Conservation (phyloP, 805 yeast species). For the Barnettozyma botsteinii region DNA sequence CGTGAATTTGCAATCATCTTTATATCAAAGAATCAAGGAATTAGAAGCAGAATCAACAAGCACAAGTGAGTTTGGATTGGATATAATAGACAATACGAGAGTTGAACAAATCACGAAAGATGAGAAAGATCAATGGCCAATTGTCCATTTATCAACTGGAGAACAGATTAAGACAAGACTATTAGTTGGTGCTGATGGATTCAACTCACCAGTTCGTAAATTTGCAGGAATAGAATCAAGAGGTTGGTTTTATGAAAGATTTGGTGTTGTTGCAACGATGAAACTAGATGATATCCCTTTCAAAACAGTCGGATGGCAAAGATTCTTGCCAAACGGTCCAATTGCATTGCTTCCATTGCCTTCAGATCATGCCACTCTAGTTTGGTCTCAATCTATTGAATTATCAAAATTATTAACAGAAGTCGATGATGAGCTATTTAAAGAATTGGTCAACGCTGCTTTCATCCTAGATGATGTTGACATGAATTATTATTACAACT, state of each 20-base stretch:
- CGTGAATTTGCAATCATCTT: conserved; percentile 72
- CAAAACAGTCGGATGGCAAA: conserved; percentile 81
- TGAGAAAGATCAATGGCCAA: conserved; percentile 61
- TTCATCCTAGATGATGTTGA: conserved; percentile 75
- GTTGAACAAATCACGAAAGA: conserved; percentile 49
- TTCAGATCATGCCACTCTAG: conserved; percentile 79
- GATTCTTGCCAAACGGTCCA: conserved; percentile 89
- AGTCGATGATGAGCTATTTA: conserved; percentile 56
- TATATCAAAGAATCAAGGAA: conserved; percentile 49
- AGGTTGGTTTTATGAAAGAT: conserved; percentile 87
- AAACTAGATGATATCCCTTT: conserved; percentile 67
- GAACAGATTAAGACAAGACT: conserved; percentile 58
- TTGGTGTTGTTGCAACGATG: conserved; percentile 91
- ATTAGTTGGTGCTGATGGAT: conserved; percentile 95
- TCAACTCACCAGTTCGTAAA: conserved; percentile 83
- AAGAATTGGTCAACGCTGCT: conserved; percentile 77
- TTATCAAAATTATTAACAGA: conserved; percentile 56
- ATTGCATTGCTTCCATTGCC: conserved; percentile 88
- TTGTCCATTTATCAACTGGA: conserved; percentile 63
- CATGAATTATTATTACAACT: conserved; percentile 57
- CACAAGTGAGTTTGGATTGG: conserved; percentile 26
- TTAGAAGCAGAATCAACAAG: conserved; percentile 25
- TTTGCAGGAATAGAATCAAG: conserved; percentile 78
- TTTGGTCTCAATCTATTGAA: conserved; percentile 86
- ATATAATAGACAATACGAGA: conserved; percentile 59